Evolutionary conservation across 192 early-diverging fungal species (phyloP).

Genomic region (Podila epigama): DNA sequence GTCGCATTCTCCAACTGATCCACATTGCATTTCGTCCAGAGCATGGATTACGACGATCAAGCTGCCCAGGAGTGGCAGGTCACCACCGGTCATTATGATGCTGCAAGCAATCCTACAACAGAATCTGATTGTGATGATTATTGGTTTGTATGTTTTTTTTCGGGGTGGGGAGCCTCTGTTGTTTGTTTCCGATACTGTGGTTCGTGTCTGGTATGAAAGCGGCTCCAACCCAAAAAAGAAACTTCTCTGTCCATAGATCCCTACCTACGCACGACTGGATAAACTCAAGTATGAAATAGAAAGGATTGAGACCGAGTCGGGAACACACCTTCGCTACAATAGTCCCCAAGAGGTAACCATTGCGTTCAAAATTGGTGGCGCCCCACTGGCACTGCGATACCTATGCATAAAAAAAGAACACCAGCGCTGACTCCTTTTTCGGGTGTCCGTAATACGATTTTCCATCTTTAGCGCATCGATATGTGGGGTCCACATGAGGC

Average conservation of each 20-base stretch:
- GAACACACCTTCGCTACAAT: constrained; percentile 7
- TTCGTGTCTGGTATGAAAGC: too few species aligned
- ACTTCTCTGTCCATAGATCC: constrained; percentile 11
- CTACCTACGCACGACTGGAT: not conserved
- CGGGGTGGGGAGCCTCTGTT: too few species aligned
- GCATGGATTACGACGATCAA: constrained; percentile 34
- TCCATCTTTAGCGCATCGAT: constrained; percentile 14
- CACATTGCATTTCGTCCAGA: not conserved
- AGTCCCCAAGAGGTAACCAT: constrained; percentile 12
- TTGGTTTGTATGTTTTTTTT: constrained; percentile 49
- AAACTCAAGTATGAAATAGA: constrained; percentile 2
- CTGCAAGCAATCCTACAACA: not conserved
- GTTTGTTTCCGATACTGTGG: too few species aligned
- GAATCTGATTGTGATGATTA: constrained; percentile 17
- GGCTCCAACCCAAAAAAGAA: too few species aligned
- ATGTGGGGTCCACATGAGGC: constrained; percentile 17
- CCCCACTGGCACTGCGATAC: too few species aligned
- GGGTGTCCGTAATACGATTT: too few species aligned
- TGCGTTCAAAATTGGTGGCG: too few species aligned
- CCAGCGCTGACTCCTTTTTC: too few species aligned
- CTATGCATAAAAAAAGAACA: too few species aligned
- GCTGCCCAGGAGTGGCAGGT: constrained; percentile 26
- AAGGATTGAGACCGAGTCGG: not conserved
- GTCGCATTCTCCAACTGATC: not conserved
- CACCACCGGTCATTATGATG: not conserved